Base-by-base conservation (phyloP, 371 early-diverging fungal species). In the Syncephalastrum monosporum region DNA sequence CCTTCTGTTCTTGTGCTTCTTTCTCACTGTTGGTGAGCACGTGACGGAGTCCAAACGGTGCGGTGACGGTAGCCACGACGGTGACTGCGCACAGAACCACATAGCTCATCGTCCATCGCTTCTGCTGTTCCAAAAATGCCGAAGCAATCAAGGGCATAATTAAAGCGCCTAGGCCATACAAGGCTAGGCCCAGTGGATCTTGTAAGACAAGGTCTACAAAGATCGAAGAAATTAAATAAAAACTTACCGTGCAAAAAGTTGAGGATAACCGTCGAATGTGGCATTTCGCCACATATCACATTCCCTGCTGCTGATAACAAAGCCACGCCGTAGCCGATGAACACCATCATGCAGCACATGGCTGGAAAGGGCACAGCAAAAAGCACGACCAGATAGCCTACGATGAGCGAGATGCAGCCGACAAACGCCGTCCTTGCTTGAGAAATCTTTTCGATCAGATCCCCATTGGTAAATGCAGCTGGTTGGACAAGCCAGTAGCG, bases 381-480 rank as follows among this genome's bases (percentile, higher is more conserved):
- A 0, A 57, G 50, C 10, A 56, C 25, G 4, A 69, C 51, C 16
- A 60, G 8, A 25, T 53, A 65, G 14, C 65, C 63, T 12, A 65
- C 16, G 6, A 65, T 15, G 47, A 64, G 27, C 5, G 60, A 57
- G 8, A 43, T 6, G 0, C 55, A 50, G n/a, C 69, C 69, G 14
- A 69, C 25, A 16, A 57, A 42, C 10, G 62, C 56, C 1, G 69
- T 56, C 16, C 50, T 57, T 15, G 56, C 42, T 55, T 65, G 63
- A 17, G 53, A 50, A 16, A 60, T 21, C 12, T 51, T 46, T 3
- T 49, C 41, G 21, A 65, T 60, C 46, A 69, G 42, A 44, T 50
- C 60, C 1, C 65, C 69, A 47, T 69, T 69, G 29, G 42, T 16
- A 24, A 65, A 45, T 19, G 69, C 69, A 17, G 65, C 62, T 56